A percentile compares a stretch with the other conserved stretches of the same genome.
These are phyloP conservation scores for Phaseolus lunatus DNA, from an alignment of 306 rosid genomes.

Conservation along the genomic window DNA sequence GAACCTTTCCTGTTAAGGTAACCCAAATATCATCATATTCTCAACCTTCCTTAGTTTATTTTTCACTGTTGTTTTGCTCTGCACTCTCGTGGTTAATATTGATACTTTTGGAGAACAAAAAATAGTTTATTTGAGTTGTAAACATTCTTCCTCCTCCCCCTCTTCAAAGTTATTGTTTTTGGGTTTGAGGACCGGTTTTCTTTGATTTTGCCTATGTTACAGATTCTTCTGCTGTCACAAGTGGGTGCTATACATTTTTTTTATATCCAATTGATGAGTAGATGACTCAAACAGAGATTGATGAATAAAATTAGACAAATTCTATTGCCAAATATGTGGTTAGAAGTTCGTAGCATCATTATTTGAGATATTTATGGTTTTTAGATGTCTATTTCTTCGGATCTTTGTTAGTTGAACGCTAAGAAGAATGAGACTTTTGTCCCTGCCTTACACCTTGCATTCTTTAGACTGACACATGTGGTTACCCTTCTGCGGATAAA, in stretches of 20 bases:
- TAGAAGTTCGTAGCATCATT: slow-evolving; percentile 26
- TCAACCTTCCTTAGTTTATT: background rate
- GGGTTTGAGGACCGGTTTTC: slow-evolving; percentile 25
- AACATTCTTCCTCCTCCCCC: slow-evolving; percentile 9
- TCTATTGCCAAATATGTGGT: slow-evolving; percentile 34
- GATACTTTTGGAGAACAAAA: background rate
- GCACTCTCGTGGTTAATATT: slow-evolving; percentile 4
- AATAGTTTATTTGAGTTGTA: background rate
- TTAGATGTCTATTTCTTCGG: background rate
- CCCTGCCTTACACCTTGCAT: background rate
- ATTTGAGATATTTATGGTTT: slow-evolving; percentile 33
- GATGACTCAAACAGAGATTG: background rate
- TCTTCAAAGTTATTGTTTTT: slow-evolving; percentile 20
- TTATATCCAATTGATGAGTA: slow-evolving; percentile 28
- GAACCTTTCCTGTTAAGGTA: slow-evolving; percentile 98
- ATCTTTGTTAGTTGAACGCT: background rate
- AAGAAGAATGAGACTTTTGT: slow-evolving; percentile 16
- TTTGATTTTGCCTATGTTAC: slow-evolving; percentile 25
- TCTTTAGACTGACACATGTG: slow-evolving; percentile 28
- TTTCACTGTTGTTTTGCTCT: background rate
- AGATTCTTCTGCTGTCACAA: slow-evolving; percentile 2
- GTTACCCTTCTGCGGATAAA: background rate
- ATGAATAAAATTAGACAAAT: slow-evolving; percentile 12
- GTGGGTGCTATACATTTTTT: slow-evolving; percentile 10
- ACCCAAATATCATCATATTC: slow-evolving; percentile 32